phyloP scores from a whole-genome alignment of 2,329 filamentous ascomycete species.

The Aspergillus cejpii region DNA sequence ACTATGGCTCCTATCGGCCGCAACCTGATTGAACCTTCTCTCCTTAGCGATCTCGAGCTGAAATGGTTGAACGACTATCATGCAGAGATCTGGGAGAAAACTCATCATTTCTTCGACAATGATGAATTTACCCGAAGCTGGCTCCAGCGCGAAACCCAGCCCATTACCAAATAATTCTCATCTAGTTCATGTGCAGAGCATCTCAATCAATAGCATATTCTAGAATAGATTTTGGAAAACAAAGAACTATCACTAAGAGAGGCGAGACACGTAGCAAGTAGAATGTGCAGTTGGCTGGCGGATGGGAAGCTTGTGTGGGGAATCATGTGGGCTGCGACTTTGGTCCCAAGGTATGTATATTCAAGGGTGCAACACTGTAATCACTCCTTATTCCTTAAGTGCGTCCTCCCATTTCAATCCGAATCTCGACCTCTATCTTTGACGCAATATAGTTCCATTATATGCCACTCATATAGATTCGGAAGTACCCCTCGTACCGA shows the following conservation, averaged over 20 bases:
- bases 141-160: slow-evolving; percentile 79
- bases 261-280: neutral
- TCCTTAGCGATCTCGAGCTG: slow-evolving; percentile 69
- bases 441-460: neutral
- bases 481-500: slow-evolving; percentile 7
- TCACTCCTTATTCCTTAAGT: no score
- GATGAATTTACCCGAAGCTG: slow-evolving; percentile 68
- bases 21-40: slow-evolving; percentile 69
- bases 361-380: no score
- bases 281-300: slow-evolving; percentile 8
- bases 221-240: neutral
- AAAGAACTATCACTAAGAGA: neutral
- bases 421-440: neutral
- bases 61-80: slow-evolving; percentile 85
- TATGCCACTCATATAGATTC: neutral
- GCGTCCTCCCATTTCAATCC: neutral
- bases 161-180: slow-evolving; percentile 43
- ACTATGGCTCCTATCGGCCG: slow-evolving; percentile 94
- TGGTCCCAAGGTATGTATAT: no score
- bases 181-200: neutral
- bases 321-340: neutral
- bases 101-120: slow-evolving; percentile 64
- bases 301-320: slow-evolving; percentile 1
- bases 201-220: neutral
- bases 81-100: slow-evolving; percentile 72